phyloP scores from a whole-genome alignment of 2,329 filamentous ascomycete genomes.

The Fusarium kyushuense region DNA sequence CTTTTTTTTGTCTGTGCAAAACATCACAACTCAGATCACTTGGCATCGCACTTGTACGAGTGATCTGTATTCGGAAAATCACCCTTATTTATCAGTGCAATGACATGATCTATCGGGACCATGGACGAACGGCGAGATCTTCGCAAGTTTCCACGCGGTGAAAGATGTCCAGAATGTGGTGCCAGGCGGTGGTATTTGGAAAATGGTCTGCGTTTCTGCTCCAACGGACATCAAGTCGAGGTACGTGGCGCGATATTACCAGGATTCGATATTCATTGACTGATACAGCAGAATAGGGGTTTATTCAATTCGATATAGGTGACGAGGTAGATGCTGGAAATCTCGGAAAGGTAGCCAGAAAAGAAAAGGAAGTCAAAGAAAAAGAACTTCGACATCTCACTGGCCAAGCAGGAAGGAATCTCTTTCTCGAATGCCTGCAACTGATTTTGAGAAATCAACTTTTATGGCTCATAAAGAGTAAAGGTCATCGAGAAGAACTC shows the following conservation, averaged over 20 bases:
- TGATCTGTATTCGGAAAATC: background rate
- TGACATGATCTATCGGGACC: slow-evolving; percentile 1
- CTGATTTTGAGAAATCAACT: slow-evolving; percentile 86
- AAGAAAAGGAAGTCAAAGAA: slow-evolving; percentile 68
- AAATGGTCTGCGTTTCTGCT: slow-evolving; percentile 82
- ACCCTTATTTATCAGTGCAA: background rate
- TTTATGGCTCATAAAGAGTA: slow-evolving; percentile 75
- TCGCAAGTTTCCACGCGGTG: slow-evolving; percentile 64
- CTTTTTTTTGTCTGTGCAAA: slow-evolving; percentile 26
- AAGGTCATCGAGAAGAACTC: slow-evolving; percentile 76
- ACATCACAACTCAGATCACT: background rate
- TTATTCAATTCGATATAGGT: slow-evolving; percentile 67
- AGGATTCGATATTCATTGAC: background rate
- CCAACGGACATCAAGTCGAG: slow-evolving; percentile 83
- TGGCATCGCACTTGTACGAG: background rate
- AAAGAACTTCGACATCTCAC: slow-evolving; percentile 67
- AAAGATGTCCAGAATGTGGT: slow-evolving; percentile 74
- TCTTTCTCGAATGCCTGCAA: slow-evolving; percentile 88
- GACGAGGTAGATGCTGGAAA: slow-evolving; percentile 79
- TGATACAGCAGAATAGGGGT: slow-evolving; percentile 55
- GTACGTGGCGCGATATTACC: slow-evolving; percentile 54
- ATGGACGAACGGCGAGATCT: slow-evolving; percentile 60
- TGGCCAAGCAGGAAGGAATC: slow-evolving; percentile 77
- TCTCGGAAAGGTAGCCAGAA: slow-evolving; percentile 66
- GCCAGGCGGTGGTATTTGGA: slow-evolving; percentile 78